Evolutionary conservation across 345 rosid genomes (phyloP).

Genomic region (Aquilaria malaccensis): DNA sequence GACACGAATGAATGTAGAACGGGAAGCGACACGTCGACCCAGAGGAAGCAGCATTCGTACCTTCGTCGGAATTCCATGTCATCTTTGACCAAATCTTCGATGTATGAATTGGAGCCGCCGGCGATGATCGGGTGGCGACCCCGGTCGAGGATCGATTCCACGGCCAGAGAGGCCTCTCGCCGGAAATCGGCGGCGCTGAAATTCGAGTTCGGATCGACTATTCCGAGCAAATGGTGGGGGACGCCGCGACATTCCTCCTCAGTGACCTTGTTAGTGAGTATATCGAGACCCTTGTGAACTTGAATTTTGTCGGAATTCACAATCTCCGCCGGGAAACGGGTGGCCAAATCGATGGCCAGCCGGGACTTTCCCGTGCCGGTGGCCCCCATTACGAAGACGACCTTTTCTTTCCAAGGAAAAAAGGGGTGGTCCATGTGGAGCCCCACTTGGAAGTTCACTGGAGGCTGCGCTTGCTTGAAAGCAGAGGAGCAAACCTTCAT

Average conservation of each 20-base stretch:
- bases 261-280: conserved; percentile 75
- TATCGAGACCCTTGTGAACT: conserved; percentile 63
- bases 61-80: conserved; percentile 52
- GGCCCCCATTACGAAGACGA: conserved; percentile 75
- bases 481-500: conserved; percentile 43
- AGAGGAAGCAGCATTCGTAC: conserved; percentile 65
- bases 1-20: conserved; percentile 58
- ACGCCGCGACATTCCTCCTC: conserved; percentile 63
- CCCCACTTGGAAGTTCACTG: conserved; percentile 37
- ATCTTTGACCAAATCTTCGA: conserved; percentile 53
- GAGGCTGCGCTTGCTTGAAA: conserved; percentile 43
- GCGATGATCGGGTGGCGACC: conserved; percentile 66
- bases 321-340: conserved; percentile 65
- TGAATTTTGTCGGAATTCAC: conserved; percentile 88
- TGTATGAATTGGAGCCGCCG: conserved; percentile 86
- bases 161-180: conserved; percentile 30
- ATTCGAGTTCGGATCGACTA: conserved; percentile 37
- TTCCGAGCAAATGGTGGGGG: conserved; percentile 72
- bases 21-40: conserved; percentile 69
- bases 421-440: conserved; percentile 27
- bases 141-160: conserved; percentile 32
- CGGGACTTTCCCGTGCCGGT: conserved; percentile 88
- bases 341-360: conserved; percentile 77
- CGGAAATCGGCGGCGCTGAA: conserved; percentile 57
- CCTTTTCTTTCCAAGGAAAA: conserved; percentile 64